These are phyloP conservation scores for Pisolithus marmoratus DNA, from an alignment of 768 basidiomycete genomes.

Conservation along the genomic window DNA sequence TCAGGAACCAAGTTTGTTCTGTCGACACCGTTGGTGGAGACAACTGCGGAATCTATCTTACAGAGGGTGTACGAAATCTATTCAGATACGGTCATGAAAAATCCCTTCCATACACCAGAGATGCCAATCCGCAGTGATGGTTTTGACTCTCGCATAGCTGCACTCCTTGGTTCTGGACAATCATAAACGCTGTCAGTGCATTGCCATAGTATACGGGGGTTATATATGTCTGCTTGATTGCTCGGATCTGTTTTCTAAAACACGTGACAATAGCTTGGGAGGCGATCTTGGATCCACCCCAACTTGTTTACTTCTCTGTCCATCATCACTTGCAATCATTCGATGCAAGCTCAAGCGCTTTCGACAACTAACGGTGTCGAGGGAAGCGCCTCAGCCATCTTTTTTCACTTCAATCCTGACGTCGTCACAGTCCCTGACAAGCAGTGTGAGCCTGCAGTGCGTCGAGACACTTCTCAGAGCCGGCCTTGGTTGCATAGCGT, in stretches of 20 bases:
- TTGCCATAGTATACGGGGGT: background rate
- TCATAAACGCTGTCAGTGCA: slow-evolving; percentile 9
- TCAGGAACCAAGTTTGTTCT: slow-evolving; percentile 95
- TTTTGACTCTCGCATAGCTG: slow-evolving; percentile 70
- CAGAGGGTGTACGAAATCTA: slow-evolving; percentile 91
- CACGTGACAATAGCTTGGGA: background rate
- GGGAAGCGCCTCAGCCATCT: slow-evolving; percentile 2
- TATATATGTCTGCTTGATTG: background rate
- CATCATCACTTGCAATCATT: background rate
- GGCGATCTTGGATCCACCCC: too few species aligned
- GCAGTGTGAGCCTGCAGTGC: slow-evolving; percentile 58
- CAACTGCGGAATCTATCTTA: slow-evolving; percentile 62
- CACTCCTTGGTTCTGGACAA: slow-evolving; percentile 47
- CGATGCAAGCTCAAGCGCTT: slow-evolving; percentile 23
- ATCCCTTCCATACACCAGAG: slow-evolving; percentile 98
- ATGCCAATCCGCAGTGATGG: slow-evolving; percentile 95
- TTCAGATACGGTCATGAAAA: slow-evolving; percentile 96
- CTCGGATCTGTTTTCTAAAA: background rate
- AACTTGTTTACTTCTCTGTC: too few species aligned
- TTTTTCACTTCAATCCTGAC: slow-evolving; percentile 4
- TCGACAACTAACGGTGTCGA: slow-evolving; percentile 17
- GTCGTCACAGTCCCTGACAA: slow-evolving; percentile 39
- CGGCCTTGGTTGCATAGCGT: slow-evolving; percentile 72
- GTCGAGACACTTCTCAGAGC: slow-evolving; percentile 70
- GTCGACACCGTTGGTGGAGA: slow-evolving; percentile 73